phyloP scores from a whole-genome alignment of 2,329 filamentous ascomycete genomes.

The Fusarium transvaalense region DNA sequence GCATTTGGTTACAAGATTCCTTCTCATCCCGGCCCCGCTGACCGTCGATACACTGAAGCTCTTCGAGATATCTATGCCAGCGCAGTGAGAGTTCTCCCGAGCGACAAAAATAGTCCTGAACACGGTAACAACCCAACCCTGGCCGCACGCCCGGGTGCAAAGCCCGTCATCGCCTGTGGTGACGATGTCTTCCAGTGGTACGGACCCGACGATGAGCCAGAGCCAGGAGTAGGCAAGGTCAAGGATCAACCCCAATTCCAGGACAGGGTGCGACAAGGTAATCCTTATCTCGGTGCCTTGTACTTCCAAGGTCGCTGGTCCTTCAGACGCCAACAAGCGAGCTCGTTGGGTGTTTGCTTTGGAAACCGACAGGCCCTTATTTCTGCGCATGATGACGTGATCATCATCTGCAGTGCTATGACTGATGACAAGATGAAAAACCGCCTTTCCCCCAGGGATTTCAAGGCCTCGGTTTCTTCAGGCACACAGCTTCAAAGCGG shows the following conservation, averaged over 20 bases:
- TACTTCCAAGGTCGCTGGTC: not conserved
- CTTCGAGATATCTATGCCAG: slow-evolving; percentile 5
- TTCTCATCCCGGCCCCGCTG: not conserved
- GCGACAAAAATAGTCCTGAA: slow-evolving; percentile 3
- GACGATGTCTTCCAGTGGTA: slow-evolving; percentile 9
- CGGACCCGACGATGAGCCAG: slow-evolving; percentile 8
- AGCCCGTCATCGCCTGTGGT: slow-evolving; percentile 8
- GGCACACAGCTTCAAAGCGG: not conserved
- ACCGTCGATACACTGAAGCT: not conserved
- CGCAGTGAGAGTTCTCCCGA: slow-evolving; percentile 3
- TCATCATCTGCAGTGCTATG: slow-evolving; percentile 7
- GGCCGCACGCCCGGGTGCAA: slow-evolving; percentile 1
- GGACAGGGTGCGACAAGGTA: not conserved
- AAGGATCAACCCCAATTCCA: not conserved
- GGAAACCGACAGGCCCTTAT: slow-evolving; percentile 12
- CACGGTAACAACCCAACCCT: slow-evolving; percentile 7
- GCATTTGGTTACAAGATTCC: slow-evolving; percentile 2
- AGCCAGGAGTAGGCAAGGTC: slow-evolving; percentile 6
- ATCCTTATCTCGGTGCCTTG: not conserved
- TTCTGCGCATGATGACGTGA: not conserved
- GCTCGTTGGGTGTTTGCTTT: not conserved
- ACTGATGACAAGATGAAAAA: not conserved
- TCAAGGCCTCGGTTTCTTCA: not conserved
- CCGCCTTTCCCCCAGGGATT: not conserved
- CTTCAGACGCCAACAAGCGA: not conserved